Percentiles rank a stretch among this genome's conserved stretches.
Evolutionary conservation across 495 filamentous ascomycete species (phyloP).

Genomic region (Stereocaulon alpinum): DNA sequence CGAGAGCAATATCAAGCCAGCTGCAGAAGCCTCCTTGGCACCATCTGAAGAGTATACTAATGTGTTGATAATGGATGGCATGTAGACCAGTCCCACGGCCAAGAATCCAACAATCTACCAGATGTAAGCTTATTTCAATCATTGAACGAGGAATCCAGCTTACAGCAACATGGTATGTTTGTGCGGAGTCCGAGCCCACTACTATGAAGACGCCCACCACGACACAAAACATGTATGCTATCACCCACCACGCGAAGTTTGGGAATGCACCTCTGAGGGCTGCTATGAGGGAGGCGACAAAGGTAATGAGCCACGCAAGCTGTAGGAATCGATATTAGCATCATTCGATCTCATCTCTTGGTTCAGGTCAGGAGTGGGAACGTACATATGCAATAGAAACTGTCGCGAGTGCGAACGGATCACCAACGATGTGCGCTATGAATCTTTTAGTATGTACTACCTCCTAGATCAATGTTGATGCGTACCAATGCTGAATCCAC

Average conservation of each 20-base stretch:
- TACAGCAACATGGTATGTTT: slow-evolving; percentile 85
- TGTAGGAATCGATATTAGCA: slow-evolving; percentile 29
- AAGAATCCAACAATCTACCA: slow-evolving; percentile 72
- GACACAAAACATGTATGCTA: slow-evolving; percentile 72
- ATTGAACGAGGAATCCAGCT: slow-evolving; percentile 19
- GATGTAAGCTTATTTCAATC: slow-evolving; percentile 24
- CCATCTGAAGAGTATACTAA: slow-evolving; percentile 60
- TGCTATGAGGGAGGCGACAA: slow-evolving; percentile 74
- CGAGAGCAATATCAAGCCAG: slow-evolving; percentile 89
- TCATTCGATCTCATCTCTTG: background rate
- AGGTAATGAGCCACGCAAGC: slow-evolving; percentile 91
- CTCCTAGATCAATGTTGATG: background rate
- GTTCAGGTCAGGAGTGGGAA: slow-evolving; percentile 13
- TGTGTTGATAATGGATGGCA: slow-evolving; percentile 71
- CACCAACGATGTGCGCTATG: slow-evolving; percentile 63
- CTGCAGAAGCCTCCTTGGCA: slow-evolving; percentile 75
- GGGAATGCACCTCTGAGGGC: slow-evolving; percentile 54
- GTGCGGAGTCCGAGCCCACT: slow-evolving; percentile 67
- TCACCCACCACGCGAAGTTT: slow-evolving; percentile 82
- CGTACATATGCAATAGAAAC: slow-evolving; percentile 84
- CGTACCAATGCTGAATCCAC: slow-evolving; percentile 60
- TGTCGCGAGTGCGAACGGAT: slow-evolving; percentile 92
- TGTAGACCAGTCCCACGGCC: slow-evolving; percentile 68
- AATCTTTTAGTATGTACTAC: slow-evolving; percentile 8
- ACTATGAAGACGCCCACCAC: slow-evolving; percentile 72